phyloP scores from a whole-genome alignment of 495 filamentous ascomycete species.

The Hypoxylon subgilvum region DNA sequence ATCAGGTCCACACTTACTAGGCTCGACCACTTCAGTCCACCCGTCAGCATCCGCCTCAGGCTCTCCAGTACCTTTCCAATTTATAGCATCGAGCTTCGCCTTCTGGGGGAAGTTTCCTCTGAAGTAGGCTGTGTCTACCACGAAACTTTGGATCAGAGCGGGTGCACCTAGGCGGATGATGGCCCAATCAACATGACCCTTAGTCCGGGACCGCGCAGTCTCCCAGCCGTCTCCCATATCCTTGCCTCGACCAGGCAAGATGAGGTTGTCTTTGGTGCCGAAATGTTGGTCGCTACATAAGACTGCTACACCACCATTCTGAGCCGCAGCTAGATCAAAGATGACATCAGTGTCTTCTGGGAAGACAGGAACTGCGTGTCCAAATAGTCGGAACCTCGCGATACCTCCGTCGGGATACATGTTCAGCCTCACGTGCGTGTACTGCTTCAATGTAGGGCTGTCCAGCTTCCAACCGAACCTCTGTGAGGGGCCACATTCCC shows the following conservation, averaged over 20 bases:
- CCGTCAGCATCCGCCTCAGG: constrained; percentile 64
- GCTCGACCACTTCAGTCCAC: constrained; percentile 72
- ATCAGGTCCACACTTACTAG: constrained; percentile 77
- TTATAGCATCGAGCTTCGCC: constrained; percentile 71
- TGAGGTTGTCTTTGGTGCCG: constrained; percentile 79
- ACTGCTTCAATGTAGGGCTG: constrained; percentile 63
- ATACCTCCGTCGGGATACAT: constrained; percentile 98
- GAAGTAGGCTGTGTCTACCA: constrained; percentile 90
- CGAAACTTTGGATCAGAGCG: constrained; percentile 70
- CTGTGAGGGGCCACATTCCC: constrained; percentile 76
- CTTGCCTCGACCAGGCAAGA: constrained; percentile 82
- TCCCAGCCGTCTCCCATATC: constrained; percentile 98
- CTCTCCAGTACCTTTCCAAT: constrained; percentile 59
- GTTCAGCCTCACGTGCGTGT: constrained; percentile 82
- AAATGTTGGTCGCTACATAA: constrained; percentile 86
- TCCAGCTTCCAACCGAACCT: constrained; percentile 80
- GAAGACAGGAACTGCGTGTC: constrained; percentile 75
- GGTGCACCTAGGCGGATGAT: constrained; percentile 77
- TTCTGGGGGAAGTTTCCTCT: constrained; percentile 86
- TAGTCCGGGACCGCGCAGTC: constrained; percentile 76
- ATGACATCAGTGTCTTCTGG: constrained; percentile 64
- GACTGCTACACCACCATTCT: constrained; percentile 78
- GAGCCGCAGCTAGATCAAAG: constrained; percentile 82
- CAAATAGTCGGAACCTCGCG: constrained; percentile 81
- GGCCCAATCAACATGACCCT: constrained; percentile 85